Evolutionary conservation across 2,329 filamentous ascomycete species (phyloP), one percentile per base, ranked within the genome.

Genomic region (Paecilomyces fulvus): DNA sequence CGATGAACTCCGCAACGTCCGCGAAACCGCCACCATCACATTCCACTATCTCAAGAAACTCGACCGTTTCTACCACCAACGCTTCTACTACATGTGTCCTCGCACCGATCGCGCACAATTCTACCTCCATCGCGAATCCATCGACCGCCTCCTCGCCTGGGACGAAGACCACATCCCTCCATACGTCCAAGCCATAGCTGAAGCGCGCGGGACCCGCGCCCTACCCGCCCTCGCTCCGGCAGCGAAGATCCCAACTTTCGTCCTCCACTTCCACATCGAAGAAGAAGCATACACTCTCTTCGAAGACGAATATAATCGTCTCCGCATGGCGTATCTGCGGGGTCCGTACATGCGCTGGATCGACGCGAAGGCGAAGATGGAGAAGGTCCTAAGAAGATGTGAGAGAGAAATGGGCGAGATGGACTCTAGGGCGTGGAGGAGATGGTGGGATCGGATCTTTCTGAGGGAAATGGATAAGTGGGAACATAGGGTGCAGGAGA

Each of bases 141-240:
- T 73, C 49, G 30, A 59, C 1, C 64, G 61, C n/a, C 64, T 73
- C 14, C 50, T 63, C 30, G 25, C 51, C 25, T 72, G 68, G 68
- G 54, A 52, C 8, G 48, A 52, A 20, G 55, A 64, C 31, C 55
- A 55, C 46, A 43, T 58, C 23, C 28, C 51, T 3, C 20, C 20
- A 30, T 37, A 43, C 37, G 6, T 43, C n/a, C n/a, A 43, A 43
- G 37, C n/a, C n/a, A 2, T 12, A 17, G 37, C 37, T 7, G 14
- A 20, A 8, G 7, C 14, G 37, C 37, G 14, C n/a, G 14, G 37
- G 14, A 17, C 7, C 9, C 37, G 37, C 37, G 17, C 10, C 7
- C 37, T 64, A 30, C 57, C 59, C 2, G 65, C 64, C 1, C 58
- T 70, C 2, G 57, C 61, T 0, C 58, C 61, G 0, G 17, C 60